phyloP scores from a whole-genome alignment of 2,329 filamentous ascomycete species.

The Penicillium expansum region DNA sequence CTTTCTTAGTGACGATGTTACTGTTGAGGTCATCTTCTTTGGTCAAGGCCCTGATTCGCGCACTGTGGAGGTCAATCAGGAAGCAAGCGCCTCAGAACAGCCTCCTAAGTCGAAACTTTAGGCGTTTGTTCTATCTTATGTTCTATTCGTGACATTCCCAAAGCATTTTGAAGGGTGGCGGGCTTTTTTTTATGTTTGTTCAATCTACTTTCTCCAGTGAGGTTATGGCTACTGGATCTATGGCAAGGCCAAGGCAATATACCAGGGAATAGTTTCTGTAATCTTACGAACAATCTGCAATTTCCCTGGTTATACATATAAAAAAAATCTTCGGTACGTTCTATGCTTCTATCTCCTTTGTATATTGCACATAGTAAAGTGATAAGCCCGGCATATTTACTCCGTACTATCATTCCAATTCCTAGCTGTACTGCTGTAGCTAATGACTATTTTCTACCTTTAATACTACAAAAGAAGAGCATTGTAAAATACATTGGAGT shows the following conservation, averaged over 20 bases:
- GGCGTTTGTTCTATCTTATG: not conserved
- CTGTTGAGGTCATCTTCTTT: conserved; percentile 98
- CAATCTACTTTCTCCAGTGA: not conserved
- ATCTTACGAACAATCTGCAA: not conserved
- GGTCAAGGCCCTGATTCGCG: conserved; percentile 75
- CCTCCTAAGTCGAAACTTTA: conserved; percentile 51
- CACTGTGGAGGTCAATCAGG: conserved; percentile 77
- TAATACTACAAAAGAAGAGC: no score
- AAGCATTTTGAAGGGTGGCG: not conserved
- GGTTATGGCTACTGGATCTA: not conserved
- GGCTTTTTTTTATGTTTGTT: not conserved
- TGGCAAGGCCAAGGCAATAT: not conserved
- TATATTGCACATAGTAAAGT: not conserved
- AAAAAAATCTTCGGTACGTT: not conserved
- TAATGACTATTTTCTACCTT: not conserved
- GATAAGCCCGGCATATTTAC: not conserved
- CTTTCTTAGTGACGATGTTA: conserved; percentile 76
- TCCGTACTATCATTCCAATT: not conserved
- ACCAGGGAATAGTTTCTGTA: not conserved
- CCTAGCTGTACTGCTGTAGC: not conserved
- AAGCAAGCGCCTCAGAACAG: conserved; percentile 68
- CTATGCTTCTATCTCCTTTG: not conserved
- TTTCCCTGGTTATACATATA: not conserved
- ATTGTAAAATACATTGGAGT: not conserved
- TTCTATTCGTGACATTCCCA: not conserved